These are phyloP conservation scores for Drechslerella coelobrocha DNA, from an alignment of 2,329 filamentous ascomycete species.

Conservation along the genomic window DNA sequence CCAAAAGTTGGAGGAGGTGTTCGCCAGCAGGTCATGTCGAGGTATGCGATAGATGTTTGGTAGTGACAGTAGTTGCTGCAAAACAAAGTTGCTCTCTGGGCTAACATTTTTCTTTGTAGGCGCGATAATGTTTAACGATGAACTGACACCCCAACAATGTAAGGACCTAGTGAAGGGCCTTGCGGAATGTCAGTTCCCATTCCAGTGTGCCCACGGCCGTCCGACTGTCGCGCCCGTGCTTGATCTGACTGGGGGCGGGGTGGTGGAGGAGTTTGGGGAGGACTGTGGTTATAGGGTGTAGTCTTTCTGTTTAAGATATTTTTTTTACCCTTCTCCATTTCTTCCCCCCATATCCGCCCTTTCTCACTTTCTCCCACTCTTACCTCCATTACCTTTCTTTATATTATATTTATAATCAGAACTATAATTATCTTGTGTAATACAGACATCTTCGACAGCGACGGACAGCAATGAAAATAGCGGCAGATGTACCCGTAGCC, in stretches of 20 bases:
- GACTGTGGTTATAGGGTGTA: not conserved
- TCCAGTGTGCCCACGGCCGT: conserved; percentile 82
- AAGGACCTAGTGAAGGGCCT: conserved; percentile 65
- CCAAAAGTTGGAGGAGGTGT: conserved; percentile 5
- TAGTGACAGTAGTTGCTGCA: conserved; percentile 71
- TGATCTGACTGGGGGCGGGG: conserved; percentile 59
- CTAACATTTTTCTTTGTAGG: conserved; percentile 56
- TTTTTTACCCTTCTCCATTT: no score
- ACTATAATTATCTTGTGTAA: no score
- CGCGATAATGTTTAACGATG: conserved; percentile 86
- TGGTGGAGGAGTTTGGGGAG: conserved; percentile 9
- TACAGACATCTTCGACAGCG: no score
- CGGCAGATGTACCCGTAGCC: no score
- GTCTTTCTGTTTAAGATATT: no score
- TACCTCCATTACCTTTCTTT: no score
- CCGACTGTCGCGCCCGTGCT: conserved; percentile 71
- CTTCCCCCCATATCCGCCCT: no score
- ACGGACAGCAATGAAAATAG: no score
- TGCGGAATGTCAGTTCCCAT: conserved; percentile 73
- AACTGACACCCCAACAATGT: conserved; percentile 67
- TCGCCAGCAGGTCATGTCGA: conserved; percentile 56
- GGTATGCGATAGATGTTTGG: conserved; percentile 63
- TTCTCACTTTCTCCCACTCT: no score
- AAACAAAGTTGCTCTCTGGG: conserved; percentile 74
- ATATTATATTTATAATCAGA: no score